Base-by-base conservation (phyloP, 306 rosid species). In the Prunus kanzakura region DNA sequence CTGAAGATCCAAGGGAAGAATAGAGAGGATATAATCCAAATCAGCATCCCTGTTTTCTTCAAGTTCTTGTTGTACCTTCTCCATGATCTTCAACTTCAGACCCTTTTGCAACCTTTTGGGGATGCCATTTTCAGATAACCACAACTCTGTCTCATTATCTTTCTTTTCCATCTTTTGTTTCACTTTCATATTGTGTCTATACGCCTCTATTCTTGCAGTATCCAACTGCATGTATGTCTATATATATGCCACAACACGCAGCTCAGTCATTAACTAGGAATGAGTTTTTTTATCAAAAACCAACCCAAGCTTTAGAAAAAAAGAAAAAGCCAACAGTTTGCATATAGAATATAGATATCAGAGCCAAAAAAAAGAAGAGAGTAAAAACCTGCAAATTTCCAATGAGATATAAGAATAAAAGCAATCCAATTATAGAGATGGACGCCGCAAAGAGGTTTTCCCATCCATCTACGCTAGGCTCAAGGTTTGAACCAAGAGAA, bases 351-450 rank as follows among this genome's bases (percentile, higher is more conserved):
- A 29, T 29, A 23, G 25, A 23, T 23, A 23, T 23, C 30, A 29
- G 30, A 29, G 4, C 30, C 30, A 29, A 29, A 29, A 32, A 32
- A 4, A 0, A 4, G 4, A 0, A 32, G 35, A 32, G 35, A 32
- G 6, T 32, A 32, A 32, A 32, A 32, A 81, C 84, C 84, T 81
- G 80, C 55, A 81, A 25, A 55, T 69, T 81, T 51, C 80, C 84
- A 10, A 81, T 76, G 69, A 75, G 64, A 71, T 69, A 81, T 29
- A 74, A 11, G 64, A 81, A 81, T 51, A 81, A n/a, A 0, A 81
- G 71, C 71, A 81, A 71, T 56, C 84, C 84, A 45, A 55, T 27
- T 16, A 71, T 76, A 38, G 84, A 62, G 61, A 81, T 7, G 23
- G 54, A 76, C 45, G 30, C 64, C 0, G 55, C 77, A 35, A 71